Base-by-base conservation (phyloP, 441 rosid species). In the Syzygium syzygioides region DNA sequence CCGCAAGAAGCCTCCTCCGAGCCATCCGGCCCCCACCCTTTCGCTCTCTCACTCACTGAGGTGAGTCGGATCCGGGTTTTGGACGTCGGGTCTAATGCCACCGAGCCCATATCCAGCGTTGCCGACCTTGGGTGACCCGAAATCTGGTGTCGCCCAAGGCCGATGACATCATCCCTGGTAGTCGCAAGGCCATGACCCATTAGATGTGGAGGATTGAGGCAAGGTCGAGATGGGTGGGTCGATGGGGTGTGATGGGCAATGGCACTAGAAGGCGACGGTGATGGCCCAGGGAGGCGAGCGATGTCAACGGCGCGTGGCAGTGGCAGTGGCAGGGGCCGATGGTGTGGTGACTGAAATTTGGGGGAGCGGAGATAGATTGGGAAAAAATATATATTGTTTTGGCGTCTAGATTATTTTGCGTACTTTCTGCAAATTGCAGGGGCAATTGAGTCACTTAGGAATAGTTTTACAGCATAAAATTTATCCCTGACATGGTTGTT, bases 1-100 rank as follows among this genome's bases (percentile, higher is more conserved):
- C 18, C 3, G 0, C 30, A 3, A 59, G 7, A 59, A 26, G n/a
- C 64, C 25, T 11, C 28, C 3, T 11, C 60, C 3, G 13, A 1
- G 1, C 28, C 0, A 59, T 60, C 18, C 18, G 30, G 7, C 0
- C 68, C 68, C 9, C 68, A 3, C 0, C 34, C 18, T 60, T 60
- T 60, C 34, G 28, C 13, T 60, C 34, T 7, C 14, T 28, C 68
- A 60, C 18, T 60, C 34, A 60, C 18, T 60, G 7, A 5, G 9
- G 9, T 1, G 26, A 60, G 32, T 14, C 32, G 1, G 9, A 60
- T 60, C 2, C 9, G 7, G 55, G 55, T 4, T 54, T 1, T 4
- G 19, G 17, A 60, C 0, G 66, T 60, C 1, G 32, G 9, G 9
- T 60, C 0, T 60, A 4, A 60, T 3, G 0, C 7, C 14, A 26